Percentiles rank a stretch among this genome's conserved stretches.
phyloP scores from a whole-genome alignment of 306 rosid genomes.

The Citrullus amarus region DNA sequence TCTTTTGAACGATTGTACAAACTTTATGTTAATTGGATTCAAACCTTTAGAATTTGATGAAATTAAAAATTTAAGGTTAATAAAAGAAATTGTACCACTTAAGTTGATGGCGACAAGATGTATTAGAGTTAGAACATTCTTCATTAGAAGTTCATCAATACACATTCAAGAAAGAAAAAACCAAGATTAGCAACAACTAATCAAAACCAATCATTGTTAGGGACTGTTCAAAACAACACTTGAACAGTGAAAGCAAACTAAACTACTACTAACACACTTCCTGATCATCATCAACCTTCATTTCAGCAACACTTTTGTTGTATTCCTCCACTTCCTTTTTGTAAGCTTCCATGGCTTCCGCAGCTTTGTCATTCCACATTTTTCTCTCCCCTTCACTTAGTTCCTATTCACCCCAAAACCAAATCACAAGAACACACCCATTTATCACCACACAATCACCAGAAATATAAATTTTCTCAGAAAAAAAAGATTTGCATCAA shows the following conservation, averaged over 20 bases:
- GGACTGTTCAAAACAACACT: slow-evolving; percentile 27
- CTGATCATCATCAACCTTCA: background rate
- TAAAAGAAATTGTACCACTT: too few species aligned
- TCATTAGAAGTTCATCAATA: too few species aligned
- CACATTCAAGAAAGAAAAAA: too few species aligned
- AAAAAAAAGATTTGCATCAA: background rate
- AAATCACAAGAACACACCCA: background rate
- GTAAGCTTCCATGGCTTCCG: slow-evolving; percentile 72
- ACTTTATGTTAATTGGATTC: too few species aligned
- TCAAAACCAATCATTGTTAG: background rate
- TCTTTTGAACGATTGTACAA: too few species aligned
- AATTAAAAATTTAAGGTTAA: too few species aligned
- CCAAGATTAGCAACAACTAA: background rate
- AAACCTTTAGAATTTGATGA: too few species aligned
- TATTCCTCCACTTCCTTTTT: slow-evolving; percentile 69
- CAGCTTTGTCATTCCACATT: slow-evolving; percentile 59
- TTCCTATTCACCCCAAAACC: slow-evolving; percentile 27
- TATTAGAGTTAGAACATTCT: too few species aligned
- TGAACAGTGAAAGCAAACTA: slow-evolving; percentile 18
- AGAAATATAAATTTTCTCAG: background rate
- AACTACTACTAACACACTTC: background rate
- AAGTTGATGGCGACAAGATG: too few species aligned
- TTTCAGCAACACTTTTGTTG: slow-evolving; percentile 33
- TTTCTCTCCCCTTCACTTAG: slow-evolving; percentile 56
- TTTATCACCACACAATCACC: background rate